Conservation (phyloP, 1,284 basidiomycete species). For the Ceratobasidium sp. region DNA sequence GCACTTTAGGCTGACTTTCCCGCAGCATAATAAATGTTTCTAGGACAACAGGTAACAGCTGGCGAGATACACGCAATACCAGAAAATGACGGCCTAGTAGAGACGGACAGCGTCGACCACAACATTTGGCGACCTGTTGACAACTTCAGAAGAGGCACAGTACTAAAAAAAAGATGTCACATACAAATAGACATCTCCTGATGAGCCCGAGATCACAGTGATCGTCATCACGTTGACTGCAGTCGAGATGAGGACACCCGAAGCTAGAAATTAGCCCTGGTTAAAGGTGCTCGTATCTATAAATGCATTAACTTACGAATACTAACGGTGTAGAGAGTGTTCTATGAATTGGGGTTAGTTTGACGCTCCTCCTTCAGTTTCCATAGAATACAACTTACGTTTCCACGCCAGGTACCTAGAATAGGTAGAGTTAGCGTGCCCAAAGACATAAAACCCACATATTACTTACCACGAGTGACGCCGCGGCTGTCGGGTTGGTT, state of each 20-base stretch:
- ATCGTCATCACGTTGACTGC: constrained; percentile 42
- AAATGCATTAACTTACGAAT: constrained; percentile 24
- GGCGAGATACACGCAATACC: no score
- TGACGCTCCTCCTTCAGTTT: not conserved
- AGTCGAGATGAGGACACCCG: constrained; percentile 34
- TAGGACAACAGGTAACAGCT: no score
- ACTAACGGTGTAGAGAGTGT: constrained; percentile 35
- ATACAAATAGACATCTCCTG: constrained; percentile 28
- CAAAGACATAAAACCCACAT: not conserved
- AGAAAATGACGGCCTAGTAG: constrained; percentile 6
- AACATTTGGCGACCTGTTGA: constrained; percentile 35
- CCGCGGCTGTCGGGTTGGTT: constrained; percentile 47
- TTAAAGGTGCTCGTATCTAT: not conserved
- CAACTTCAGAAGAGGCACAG: not conserved
- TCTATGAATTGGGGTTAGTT: constrained; percentile 10
- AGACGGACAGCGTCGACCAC: constrained; percentile 39
- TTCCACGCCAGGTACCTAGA: constrained; percentile 44
- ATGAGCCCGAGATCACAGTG: constrained; percentile 42
- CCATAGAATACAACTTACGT: constrained; percentile 6
- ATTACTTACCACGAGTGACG: constrained; percentile 46
- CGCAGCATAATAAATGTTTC: no score
- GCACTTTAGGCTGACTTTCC: no score
- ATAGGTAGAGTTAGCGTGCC: not conserved
- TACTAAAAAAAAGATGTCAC: not conserved
- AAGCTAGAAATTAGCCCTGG: not conserved